These are phyloP conservation scores for Lachnellula suecica DNA, from an alignment of 2,329 filamentous ascomycete genomes.

Conservation along the genomic window DNA sequence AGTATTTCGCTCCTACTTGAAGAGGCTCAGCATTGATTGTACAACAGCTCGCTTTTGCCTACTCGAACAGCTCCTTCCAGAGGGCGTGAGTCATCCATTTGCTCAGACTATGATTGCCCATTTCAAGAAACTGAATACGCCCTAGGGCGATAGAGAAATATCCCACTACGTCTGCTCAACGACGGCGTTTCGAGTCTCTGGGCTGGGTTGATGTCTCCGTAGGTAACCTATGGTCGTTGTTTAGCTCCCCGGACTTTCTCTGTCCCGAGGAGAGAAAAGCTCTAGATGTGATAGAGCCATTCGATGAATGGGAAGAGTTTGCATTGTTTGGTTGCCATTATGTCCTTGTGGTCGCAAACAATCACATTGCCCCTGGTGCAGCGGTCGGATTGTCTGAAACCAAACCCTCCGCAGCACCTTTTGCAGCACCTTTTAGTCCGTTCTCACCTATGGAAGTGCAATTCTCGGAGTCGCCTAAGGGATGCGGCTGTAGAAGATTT, in stretches of 20 bases:
- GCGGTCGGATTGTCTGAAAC: not conserved
- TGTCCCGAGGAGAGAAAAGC: constrained; percentile 54
- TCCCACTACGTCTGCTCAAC: constrained; percentile 64
- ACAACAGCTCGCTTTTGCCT: constrained; percentile 74
- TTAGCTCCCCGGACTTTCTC: constrained; percentile 70
- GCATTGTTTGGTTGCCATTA: constrained; percentile 83
- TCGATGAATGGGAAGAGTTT: constrained; percentile 97
- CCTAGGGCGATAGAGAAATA: constrained; percentile 76
- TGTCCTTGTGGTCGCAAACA: constrained; percentile 66
- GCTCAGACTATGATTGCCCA: constrained; percentile 82
- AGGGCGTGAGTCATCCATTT: constrained; percentile 77
- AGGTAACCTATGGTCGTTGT: constrained; percentile 78
- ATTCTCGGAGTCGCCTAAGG: constrained; percentile 39
- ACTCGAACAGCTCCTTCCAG: constrained; percentile 82
- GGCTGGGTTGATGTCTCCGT: constrained; percentile 66
- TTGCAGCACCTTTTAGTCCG: not conserved
- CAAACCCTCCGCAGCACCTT: not conserved
- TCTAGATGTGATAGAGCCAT: constrained; percentile 74
- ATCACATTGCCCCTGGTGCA: not conserved
- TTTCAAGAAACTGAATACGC: constrained; percentile 77
- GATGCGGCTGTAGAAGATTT: constrained; percentile 56
- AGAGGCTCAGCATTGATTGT: constrained; percentile 16
- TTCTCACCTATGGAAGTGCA: constrained; percentile 17
- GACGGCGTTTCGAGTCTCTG: constrained; percentile 62
- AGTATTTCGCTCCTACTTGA: constrained; percentile 17